Base-by-base conservation (phyloP, 1,139 yeast species). In the Saccharomycopsis hybrid region DNA sequence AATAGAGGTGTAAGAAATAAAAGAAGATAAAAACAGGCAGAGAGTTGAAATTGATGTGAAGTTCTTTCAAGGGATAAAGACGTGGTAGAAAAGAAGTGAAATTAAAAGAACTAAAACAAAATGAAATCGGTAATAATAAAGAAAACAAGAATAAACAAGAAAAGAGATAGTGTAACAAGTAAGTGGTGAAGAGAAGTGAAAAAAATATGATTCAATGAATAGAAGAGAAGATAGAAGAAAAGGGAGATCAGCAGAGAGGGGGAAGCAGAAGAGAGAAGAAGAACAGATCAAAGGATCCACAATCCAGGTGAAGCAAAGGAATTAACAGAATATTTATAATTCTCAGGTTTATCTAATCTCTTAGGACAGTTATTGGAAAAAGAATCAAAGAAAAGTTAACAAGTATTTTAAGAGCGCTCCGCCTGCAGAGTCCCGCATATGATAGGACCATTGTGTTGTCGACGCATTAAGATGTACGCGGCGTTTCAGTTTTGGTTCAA, bases 281-380 rank as follows among this genome's bases (percentile, higher is more conserved):
- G 25, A 46, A 30, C 30, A 32, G 37, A 43, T 29, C 25, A 40
- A 13, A 38, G 13, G 25, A 24, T 9, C n/a, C 5, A 31, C 4
- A 24, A 13, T 31, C 25, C 24, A 33, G 24, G 25, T 18, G 37
- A 31, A 42, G 28, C 31, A 43, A 24, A 25, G 40, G 40, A 32
- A 43, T 32, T 32, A 43, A 37, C 11, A 37, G 33, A 36, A 37
- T 44, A 37, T 44, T 31, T 28, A 44, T 37, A 37, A 31, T 31
- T 38, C 11, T n/a, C 9, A 38, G 9, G 41, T n/a, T 11, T 9
- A 40, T 28, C n/a, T n/a, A n/a, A n/a, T n/a, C n/a, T n/a, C n/a
- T n/a, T n/a, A n/a, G n/a, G n/a, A n/a, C n/a, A n/a, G n/a, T n/a
- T n/a, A n/a, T n/a, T n/a, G n/a, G n/a, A n/a, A n/a, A n/a, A n/a